Conservation (phyloP, 805 yeast genomes). For the Candida lessepsii region DNA sequence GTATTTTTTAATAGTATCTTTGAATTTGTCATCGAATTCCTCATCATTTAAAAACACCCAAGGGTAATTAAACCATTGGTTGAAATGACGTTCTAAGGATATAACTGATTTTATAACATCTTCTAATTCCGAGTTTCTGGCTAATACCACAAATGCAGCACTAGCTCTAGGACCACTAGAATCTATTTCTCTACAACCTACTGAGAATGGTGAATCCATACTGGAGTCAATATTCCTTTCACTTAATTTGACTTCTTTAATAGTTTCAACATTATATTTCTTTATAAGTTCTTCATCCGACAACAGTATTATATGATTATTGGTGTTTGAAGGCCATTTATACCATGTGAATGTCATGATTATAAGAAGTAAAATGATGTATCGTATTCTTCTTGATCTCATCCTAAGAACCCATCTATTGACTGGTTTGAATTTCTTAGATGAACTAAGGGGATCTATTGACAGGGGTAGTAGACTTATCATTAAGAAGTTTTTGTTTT, state of each 20-base stretch:
- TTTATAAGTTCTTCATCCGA: conserved; percentile 7
- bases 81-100: conserved; percentile 82
- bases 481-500: background rate
- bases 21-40: conserved; percentile 66
- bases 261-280: conserved; percentile 3
- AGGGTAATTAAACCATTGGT: conserved; percentile 92
- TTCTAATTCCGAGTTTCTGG: conserved; percentile 74
- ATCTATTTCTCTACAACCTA: conserved; percentile 56
- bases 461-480: background rate
- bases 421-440: background rate
- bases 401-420: background rate
- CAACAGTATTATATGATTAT: background rate
- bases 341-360: background rate
- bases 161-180: conserved; percentile 51
- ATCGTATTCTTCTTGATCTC: conserved; percentile 5
- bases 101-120: conserved; percentile 75
- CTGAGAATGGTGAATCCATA: conserved; percentile 44
- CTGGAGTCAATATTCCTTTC: conserved; percentile 15
- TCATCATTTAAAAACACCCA: conserved; percentile 88
- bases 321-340: background rate
- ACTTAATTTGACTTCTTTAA: conserved; percentile 9
- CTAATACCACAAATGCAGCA: conserved; percentile 82
- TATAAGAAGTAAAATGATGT: background rate
- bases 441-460: too few species aligned
- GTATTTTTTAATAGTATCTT: conserved; percentile 44